These are phyloP conservation scores for Colletotrichum chrysophilum DNA, from an alignment of 2,329 filamentous ascomycete genomes.

Conservation along the genomic window DNA sequence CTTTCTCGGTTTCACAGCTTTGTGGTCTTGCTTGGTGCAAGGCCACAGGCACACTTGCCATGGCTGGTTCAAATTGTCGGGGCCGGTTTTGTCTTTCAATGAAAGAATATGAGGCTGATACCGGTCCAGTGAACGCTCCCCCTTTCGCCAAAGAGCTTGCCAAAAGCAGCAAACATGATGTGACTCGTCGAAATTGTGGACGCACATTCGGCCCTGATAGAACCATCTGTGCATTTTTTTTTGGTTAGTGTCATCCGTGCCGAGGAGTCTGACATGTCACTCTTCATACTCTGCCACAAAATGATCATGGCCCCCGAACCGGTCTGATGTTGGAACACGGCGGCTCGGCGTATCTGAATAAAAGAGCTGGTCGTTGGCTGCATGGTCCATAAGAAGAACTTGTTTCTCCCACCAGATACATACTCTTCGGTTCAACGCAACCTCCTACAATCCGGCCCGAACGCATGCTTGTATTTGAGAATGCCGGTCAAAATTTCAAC, in stretches of 20 bases:
- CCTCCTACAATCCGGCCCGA: neutral
- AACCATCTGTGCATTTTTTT: accelerated
- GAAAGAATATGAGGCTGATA: neutral
- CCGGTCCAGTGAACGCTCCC: neutral
- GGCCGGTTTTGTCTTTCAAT: neutral
- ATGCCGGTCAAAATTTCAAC: neutral
- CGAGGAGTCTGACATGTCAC: neutral
- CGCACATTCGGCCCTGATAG: neutral
- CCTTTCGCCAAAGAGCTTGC: neutral
- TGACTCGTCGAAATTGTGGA: neutral
- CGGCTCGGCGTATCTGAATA: neutral
- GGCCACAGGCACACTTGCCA: neutral
- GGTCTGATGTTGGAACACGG: neutral
- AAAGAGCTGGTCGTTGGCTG: neutral
- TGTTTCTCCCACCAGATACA: neutral
- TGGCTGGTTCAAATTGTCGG: neutral
- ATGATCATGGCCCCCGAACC: neutral
- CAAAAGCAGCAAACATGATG: neutral
- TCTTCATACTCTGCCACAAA: neutral
- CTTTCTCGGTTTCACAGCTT: neutral
- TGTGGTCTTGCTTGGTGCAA: neutral
- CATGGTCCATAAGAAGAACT: neutral
- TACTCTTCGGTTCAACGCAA: neutral
- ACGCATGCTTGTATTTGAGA: neutral
- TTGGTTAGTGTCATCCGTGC: neutral